These are phyloP conservation scores for Cryphonectria carpinicola DNA, from an alignment of 2,329 filamentous ascomycete species.

Conservation along the genomic window DNA sequence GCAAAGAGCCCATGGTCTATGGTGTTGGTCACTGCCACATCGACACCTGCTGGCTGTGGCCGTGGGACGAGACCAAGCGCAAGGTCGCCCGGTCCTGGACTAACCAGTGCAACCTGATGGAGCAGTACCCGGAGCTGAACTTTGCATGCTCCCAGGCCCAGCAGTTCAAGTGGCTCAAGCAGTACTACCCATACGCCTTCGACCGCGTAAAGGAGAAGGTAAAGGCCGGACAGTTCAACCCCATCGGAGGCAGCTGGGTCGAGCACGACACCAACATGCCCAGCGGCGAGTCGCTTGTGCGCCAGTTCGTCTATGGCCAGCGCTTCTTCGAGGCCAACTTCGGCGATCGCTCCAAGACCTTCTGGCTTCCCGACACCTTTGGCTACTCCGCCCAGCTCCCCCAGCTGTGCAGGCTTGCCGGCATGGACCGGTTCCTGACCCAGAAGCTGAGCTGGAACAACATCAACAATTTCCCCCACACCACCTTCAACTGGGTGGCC, in stretches of 20 bases:
- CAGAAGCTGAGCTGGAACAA: conserved; percentile 99
- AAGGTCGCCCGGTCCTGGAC: conserved; percentile 97
- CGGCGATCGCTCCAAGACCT: conserved; percentile 84
- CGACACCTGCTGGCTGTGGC: conserved; percentile 98
- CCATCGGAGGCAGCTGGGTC: conserved; percentile 97
- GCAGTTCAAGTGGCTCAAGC: conserved; percentile 96
- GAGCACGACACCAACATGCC: conserved; percentile 99
- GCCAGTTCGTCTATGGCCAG: conserved; percentile 95
- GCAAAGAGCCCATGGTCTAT: conserved; percentile 76
- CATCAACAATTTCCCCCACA: conserved; percentile 98
- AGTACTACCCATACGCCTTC: conserved; percentile 84
- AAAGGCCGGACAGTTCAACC: conserved; percentile 87
- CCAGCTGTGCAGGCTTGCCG: conserved; percentile 89
- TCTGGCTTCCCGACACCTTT: conserved; percentile 98
- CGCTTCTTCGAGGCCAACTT: conserved; percentile 94
- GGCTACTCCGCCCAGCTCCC: conserved; percentile 95
- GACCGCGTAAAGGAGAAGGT: conserved; percentile 91
- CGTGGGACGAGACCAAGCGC: conserved; percentile 95
- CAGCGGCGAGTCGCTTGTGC: conserved; percentile 88
- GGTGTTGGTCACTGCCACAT: conserved; percentile 97
- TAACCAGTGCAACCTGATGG: conserved; percentile 93
- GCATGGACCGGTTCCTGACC: conserved; percentile 95
- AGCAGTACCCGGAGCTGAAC: conserved; percentile 89
- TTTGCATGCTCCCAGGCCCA: conserved; percentile 95
- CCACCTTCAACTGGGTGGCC: conserved; percentile 98